Evolutionary conservation across 306 rosid genomes (phyloP).

Genomic region (Quercus rubra): DNA sequence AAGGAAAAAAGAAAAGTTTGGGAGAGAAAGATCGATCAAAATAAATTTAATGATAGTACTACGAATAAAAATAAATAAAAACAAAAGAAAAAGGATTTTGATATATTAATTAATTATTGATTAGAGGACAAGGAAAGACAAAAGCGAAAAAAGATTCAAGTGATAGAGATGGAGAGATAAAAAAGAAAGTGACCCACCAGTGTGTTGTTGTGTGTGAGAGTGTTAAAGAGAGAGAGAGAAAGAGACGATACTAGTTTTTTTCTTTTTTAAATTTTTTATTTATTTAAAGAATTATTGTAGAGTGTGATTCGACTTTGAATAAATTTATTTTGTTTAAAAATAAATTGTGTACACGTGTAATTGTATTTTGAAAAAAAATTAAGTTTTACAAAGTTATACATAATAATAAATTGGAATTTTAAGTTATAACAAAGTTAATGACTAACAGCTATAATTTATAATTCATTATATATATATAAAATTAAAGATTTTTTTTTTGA

Average conservation of each 20-base stretch:
- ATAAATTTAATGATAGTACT: not conserved
- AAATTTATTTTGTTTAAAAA: too few species aligned
- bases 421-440: too few species aligned
- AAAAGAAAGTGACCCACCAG: not conserved
- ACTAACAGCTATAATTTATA: too few species aligned
- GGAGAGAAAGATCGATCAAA: constrained; percentile 14
- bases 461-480: too few species aligned
- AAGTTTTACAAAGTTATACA: too few species aligned
- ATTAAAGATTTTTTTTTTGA: too few species aligned
- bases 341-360: too few species aligned
- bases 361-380: too few species aligned
- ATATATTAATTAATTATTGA: constrained; percentile 35
- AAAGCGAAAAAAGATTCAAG: constrained; percentile 53
- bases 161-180: not conserved
- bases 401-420: too few species aligned
- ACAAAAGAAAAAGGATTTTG: constrained; percentile 10
- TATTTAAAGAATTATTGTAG: not conserved
- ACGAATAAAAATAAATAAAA: not conserved
- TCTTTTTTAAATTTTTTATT: not conserved
- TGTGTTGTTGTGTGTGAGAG: not conserved
- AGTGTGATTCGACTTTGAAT: too few species aligned
- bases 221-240: constrained; percentile 36
- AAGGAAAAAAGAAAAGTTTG: constrained; percentile 1
- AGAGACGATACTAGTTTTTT: not conserved
- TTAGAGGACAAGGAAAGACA: constrained; percentile 82